Conservation (phyloP, 2,329 filamentous ascomycete species). For the Claviceps purpurea region DNA sequence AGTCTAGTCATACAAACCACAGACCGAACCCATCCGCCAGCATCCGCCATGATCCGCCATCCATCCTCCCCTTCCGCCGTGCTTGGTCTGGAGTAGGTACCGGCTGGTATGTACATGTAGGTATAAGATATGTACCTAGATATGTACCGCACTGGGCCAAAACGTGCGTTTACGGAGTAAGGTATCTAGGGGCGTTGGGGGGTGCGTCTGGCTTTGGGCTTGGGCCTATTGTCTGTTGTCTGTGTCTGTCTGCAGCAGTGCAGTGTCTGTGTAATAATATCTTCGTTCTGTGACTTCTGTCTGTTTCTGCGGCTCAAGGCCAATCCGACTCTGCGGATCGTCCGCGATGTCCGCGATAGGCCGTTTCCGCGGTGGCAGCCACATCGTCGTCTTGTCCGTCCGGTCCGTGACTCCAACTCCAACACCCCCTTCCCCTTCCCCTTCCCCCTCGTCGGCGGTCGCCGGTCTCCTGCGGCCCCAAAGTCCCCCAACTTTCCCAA, state of each 20-base stretch:
- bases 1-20: constrained; percentile 5
- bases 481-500: neutral
- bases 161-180: too few relatives aligned
- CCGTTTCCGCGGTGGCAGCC: neutral
- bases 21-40: constrained; percentile 5
- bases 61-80: neutral
- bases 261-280: neutral
- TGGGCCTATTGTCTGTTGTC: neutral
- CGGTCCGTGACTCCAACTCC: neutral
- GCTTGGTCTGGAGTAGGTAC: neutral
- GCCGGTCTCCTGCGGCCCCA: neutral
- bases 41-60: neutral
- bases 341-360: neutral
- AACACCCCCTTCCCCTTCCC: neutral
- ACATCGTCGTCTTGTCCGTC: neutral
- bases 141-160: too few relatives aligned
- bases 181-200: neutral
- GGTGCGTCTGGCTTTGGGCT: neutral
- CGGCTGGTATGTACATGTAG: neutral
- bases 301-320: neutral
- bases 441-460: neutral
- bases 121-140: too few relatives aligned
- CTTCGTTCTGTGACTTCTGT: neutral
- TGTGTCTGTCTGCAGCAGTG: neutral
- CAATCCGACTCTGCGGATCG: constrained; percentile 6